A percentile compares a stretch with the other conserved stretches of the same genome.
phyloP scores from a whole-genome alignment of 75 land plant species.

The Picea glauca region DNA sequence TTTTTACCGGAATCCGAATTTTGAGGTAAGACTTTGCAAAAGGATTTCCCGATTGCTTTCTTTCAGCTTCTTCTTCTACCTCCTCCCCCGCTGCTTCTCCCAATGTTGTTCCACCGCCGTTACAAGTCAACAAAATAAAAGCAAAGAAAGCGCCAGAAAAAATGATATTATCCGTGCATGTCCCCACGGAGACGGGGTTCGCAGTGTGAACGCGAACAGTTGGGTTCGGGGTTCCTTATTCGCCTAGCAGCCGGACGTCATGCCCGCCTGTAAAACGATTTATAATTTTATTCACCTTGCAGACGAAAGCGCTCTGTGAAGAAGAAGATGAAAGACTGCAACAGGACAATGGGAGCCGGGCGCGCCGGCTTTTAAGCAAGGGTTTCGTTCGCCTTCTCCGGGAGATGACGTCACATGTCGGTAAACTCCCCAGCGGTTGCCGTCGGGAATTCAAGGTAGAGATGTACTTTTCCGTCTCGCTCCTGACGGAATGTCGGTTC shows the following conservation, averaged over 20 bases:
- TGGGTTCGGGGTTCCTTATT: too few relatives aligned
- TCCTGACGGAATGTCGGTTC: background rate
- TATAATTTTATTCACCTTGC: background rate
- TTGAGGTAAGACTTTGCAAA: background rate
- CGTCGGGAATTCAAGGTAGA: background rate
- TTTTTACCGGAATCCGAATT: too few relatives aligned
- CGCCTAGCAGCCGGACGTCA: background rate
- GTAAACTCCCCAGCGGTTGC: background rate
- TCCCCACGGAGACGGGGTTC: too few relatives aligned
- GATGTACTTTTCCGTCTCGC: background rate
- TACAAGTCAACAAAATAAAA: background rate
- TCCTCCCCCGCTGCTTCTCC: background rate
- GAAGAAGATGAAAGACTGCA: slow-evolving; percentile 11
- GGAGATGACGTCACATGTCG: background rate
- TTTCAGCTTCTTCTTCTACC: slow-evolving; percentile 8
- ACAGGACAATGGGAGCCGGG: background rate
- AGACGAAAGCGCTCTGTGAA: background rate
- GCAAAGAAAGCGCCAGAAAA: background rate
- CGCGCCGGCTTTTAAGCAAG: background rate
- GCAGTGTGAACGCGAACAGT: too few relatives aligned
- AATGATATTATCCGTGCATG: too few relatives aligned
- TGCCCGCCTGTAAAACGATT: background rate
- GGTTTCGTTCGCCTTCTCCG: too few relatives aligned
- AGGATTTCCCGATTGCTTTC: background rate
- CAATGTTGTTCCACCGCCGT: background rate